Conservation (phyloP, 768 basidiomycete genomes). For the Royoungia palumana region DNA sequence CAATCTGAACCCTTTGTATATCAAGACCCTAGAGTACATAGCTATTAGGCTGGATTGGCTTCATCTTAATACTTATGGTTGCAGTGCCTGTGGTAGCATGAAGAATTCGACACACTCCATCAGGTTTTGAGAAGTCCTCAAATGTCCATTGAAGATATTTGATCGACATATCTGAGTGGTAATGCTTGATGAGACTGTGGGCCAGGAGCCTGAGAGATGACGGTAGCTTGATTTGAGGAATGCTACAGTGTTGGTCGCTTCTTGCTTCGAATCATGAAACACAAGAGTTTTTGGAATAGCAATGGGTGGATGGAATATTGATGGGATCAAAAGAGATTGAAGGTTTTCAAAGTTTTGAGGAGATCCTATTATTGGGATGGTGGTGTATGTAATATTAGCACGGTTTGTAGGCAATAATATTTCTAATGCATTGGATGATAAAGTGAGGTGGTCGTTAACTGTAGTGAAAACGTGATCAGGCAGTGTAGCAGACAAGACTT, state of each 20-base stretch:
- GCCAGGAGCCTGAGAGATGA: no score
- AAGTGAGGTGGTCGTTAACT: not conserved
- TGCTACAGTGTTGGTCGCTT: not conserved
- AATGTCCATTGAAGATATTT: constrained; percentile 22
- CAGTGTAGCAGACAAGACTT: constrained; percentile 3
- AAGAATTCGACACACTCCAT: constrained; percentile 22
- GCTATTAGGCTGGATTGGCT: no score
- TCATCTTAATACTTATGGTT: constrained; percentile 9
- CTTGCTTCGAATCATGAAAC: constrained; percentile 15
- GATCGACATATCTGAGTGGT: constrained; percentile 28
- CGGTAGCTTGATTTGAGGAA: constrained; percentile 15
- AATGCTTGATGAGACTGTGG: constrained; percentile 21
- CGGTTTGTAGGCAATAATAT: not conserved
- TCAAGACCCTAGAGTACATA: not conserved
- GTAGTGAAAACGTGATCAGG: not conserved
- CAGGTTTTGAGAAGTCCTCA: constrained; percentile 14
- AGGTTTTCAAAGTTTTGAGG: not conserved
- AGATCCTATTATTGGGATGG: not conserved
- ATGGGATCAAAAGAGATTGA: not conserved
- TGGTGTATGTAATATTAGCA: constrained; percentile 2
- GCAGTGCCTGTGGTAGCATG: constrained; percentile 24
- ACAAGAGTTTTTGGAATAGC: constrained; percentile 12
- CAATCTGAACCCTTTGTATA: not conserved
- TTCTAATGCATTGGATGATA: not conserved
- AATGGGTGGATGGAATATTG: not conserved